These are phyloP conservation scores for Aspergillus cristatus DNA, from an alignment of 495 filamentous ascomycete genomes.

Conservation along the genomic window DNA sequence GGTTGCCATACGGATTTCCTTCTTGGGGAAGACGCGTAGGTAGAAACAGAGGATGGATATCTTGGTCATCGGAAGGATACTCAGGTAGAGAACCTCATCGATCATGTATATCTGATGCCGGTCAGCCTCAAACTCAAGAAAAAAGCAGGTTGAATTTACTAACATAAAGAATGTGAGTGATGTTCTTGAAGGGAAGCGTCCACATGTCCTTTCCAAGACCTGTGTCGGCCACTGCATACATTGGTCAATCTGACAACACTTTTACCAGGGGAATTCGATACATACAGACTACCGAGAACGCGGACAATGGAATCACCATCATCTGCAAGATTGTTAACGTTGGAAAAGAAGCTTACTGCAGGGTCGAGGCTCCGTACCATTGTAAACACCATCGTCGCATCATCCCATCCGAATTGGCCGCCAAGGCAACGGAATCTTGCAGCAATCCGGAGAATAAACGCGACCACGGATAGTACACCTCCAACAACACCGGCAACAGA, in stretches of 20 bases:
- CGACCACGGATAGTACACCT: constrained; percentile 16
- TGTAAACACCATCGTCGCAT: constrained; percentile 20
- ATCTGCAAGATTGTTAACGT: constrained; percentile 6
- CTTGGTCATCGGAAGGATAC: constrained; percentile 25
- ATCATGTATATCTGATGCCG: constrained; percentile 17
- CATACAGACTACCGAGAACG: constrained; percentile 20
- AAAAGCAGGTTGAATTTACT: constrained; percentile 1
- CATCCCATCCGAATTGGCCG: constrained; percentile 21
- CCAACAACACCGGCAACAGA: constrained; percentile 15
- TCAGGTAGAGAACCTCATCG: constrained; percentile 27
- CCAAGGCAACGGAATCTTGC: constrained; percentile 17
- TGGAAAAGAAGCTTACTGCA: not conserved
- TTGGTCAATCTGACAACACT: not conserved
- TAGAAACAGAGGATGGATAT: constrained; percentile 33
- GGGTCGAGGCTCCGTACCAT: constrained; percentile 10
- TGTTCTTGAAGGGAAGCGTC: constrained; percentile 35
- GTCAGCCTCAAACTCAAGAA: not conserved
- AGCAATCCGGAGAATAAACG: constrained; percentile 19
- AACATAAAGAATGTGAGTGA: constrained; percentile 30
- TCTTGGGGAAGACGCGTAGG: constrained; percentile 33
- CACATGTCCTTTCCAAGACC: constrained; percentile 40
- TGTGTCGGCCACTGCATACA: constrained; percentile 20
- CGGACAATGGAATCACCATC: constrained; percentile 15
- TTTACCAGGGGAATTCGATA: not conserved
- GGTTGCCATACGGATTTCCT: constrained; percentile 16